Evolutionary conservation across 495 filamentous ascomycete species (phyloP).

Genomic region (Thozetella sp.): DNA sequence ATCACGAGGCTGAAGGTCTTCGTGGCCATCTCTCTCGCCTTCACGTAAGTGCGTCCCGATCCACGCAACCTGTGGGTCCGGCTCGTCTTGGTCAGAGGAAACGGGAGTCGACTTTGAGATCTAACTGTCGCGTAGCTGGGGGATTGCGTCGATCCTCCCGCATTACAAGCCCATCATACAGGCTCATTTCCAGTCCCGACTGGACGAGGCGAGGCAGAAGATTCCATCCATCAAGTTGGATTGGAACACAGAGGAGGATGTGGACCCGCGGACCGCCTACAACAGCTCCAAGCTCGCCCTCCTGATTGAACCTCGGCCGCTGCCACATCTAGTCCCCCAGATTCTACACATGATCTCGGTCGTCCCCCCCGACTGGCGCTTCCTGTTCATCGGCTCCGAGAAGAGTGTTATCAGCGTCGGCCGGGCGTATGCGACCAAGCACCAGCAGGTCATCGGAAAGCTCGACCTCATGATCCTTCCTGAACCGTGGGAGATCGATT

Average conservation of each 20-base stretch:
- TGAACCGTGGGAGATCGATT: slow-evolving; percentile 35
- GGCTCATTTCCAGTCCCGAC: slow-evolving; percentile 26
- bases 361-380: slow-evolving; percentile 53
- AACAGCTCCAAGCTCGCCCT: slow-evolving; percentile 50
- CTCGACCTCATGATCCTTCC: slow-evolving; percentile 46
- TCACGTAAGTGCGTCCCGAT: slow-evolving; percentile 23
- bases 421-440: slow-evolving; percentile 37
- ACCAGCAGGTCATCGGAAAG: slow-evolving; percentile 45
- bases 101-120: too few species aligned
- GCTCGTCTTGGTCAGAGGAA: too few species aligned
- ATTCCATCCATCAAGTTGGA: slow-evolving; percentile 41
- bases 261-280: slow-evolving; percentile 37
- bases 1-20: slow-evolving; percentile 21
- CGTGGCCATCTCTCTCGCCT: slow-evolving; percentile 21
- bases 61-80: too few species aligned
- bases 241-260: slow-evolving; percentile 23
- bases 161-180: slow-evolving; percentile 36
- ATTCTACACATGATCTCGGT: slow-evolving; percentile 52
- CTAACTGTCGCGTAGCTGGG: slow-evolving; percentile 39
- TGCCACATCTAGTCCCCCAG: slow-evolving; percentile 43
- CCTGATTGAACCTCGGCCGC: slow-evolving; percentile 47
- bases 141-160: slow-evolving; percentile 36
- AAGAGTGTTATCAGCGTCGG: slow-evolving; percentile 37
- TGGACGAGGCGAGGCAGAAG: slow-evolving; percentile 35
- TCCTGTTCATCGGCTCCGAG: slow-evolving; percentile 47